These are phyloP conservation scores for Ustilago cynodontis DNA, from an alignment of 1,284 basidiomycete genomes.

Conservation along the genomic window DNA sequence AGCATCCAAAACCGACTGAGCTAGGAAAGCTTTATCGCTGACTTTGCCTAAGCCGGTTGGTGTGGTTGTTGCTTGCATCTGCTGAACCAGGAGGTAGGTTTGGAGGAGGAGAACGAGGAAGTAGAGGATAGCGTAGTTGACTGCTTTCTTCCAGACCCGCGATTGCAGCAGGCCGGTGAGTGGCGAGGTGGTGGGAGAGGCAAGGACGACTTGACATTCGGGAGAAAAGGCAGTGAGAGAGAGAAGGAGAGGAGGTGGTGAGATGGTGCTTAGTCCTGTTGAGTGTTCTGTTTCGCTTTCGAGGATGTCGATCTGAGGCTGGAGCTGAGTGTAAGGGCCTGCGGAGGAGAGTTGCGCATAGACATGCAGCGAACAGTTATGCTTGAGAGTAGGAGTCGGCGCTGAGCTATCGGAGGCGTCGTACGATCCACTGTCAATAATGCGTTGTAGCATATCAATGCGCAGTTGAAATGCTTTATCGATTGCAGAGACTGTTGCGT, in stretches of 20 bases:
- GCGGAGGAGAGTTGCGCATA: constrained; percentile 64
- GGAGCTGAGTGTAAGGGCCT: constrained; percentile 26
- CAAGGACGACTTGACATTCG: constrained; percentile 67
- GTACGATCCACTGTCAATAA: constrained; percentile 47
- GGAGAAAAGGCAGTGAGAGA: constrained; percentile 60
- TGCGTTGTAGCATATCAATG: constrained; percentile 48
- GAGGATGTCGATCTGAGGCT: constrained; percentile 54
- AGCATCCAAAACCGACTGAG: constrained; percentile 65
- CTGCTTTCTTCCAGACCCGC: constrained; percentile 59
- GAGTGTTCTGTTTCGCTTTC: constrained; percentile 60
- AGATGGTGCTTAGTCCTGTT: constrained; percentile 56
- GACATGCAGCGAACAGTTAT: constrained; percentile 67
- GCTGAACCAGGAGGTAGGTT: constrained; percentile 61
- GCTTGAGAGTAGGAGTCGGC: background rate
- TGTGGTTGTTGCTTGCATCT: constrained; percentile 66
- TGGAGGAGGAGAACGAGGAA: constrained; percentile 56
- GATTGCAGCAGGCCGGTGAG: constrained; percentile 44
- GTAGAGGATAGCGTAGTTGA: constrained; percentile 60
- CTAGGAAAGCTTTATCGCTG: constrained; percentile 55
- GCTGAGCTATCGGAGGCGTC: constrained; percentile 5
- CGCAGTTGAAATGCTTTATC: constrained; percentile 60
- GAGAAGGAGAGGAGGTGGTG: constrained; percentile 48
- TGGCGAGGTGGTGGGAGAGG: constrained; percentile 13
- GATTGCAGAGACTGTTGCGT: constrained; percentile 56
- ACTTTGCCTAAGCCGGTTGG: constrained; percentile 60